Evolutionary conservation across 2,329 filamentous ascomycete species (phyloP), one percentile per base, ranked within the genome.

Genomic region (Pyrenochaeta sp.): DNA sequence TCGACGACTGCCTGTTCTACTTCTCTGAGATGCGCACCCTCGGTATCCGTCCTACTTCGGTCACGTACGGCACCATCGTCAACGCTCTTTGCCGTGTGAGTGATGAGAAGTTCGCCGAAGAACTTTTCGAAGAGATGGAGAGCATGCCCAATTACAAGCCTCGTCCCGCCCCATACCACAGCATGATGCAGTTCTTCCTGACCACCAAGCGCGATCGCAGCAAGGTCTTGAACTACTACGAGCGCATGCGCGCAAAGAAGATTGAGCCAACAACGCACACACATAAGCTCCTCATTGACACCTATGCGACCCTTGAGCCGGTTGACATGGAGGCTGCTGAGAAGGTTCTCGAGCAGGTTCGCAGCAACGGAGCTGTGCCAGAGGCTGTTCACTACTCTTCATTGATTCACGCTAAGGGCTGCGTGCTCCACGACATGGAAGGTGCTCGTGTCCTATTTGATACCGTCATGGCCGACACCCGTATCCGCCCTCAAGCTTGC

Each of bases 81-180:
- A 99, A 99, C 62, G 94, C 94, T 17, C 83, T 99, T 10, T 96
- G 92, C 80, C 89, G 94, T 61, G 94, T 97, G 42, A 96, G 91
- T 58, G 94, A 99, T 61, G 93, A 97, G 76, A 95, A 93, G 67
- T 96, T 96, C 69, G 94, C 94, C 19, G 94, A 96, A 67, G 91
- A 97, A 73, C 84, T 97, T 61, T 99, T 99, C 67, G 91, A 97
- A 67, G 94, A 99, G 77, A 99, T 99, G 94, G 94, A 99, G 77
- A 85, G 87, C 32, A 96, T 96, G 87, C 88, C 91, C 44, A 99
- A 99, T 78, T 99, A 99, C 83, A 97, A 96, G 79, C 90, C 94
- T 27, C 88, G 94, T 7, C 92, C 94, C 18, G 94, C 94, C 17
- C 94, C 94, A 1, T 99, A 99, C 81, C 96, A 99, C 79, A 96